phyloP scores from a whole-genome alignment of 257 asterid genomes.

The Ehretia macrophylla region DNA sequence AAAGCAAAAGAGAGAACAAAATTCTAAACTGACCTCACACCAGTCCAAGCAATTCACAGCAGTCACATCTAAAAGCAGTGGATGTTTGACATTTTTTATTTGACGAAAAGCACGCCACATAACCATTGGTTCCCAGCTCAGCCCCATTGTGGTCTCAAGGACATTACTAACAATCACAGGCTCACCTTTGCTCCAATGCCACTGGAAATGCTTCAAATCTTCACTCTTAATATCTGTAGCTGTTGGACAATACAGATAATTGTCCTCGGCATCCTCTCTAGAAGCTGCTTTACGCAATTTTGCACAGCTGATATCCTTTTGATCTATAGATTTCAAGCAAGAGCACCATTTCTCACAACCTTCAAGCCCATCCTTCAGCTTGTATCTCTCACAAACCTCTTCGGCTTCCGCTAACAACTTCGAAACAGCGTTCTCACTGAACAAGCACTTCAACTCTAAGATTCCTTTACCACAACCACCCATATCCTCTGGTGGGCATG shows the following conservation, averaged over 20 bases:
- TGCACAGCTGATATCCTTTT: slow-evolving; percentile 16
- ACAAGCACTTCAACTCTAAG: slow-evolving; percentile 44
- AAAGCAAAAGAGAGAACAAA: neutral
- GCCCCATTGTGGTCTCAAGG: slow-evolving; percentile 62
- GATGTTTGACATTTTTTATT: slow-evolving; percentile 36
- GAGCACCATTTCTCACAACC: slow-evolving; percentile 32
- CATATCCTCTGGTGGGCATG: slow-evolving; percentile 43
- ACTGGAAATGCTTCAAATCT: slow-evolving; percentile 67
- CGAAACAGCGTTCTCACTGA: slow-evolving; percentile 33
- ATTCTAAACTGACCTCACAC: slow-evolving; percentile 59
- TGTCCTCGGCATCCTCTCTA: slow-evolving; percentile 52
- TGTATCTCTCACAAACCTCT: slow-evolving; percentile 19
- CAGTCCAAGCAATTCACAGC: slow-evolving; percentile 82
- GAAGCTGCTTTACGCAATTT: slow-evolving; percentile 53
- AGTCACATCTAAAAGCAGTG: slow-evolving; percentile 40
- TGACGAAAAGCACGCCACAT: slow-evolving; percentile 97
- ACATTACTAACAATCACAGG: slow-evolving; percentile 81
- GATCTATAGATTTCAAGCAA: slow-evolving; percentile 30
- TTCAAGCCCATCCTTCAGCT: slow-evolving; percentile 14
- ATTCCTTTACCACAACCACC: slow-evolving; percentile 63
- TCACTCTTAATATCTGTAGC: slow-evolving; percentile 46
- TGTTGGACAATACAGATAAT: slow-evolving; percentile 57
- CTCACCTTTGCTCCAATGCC: slow-evolving; percentile 81
- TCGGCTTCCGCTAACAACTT: slow-evolving; percentile 45
- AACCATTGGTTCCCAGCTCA: slow-evolving; percentile 99